Conservation (phyloP, 179 eudicot genomes). For the Corrigiola litoralis region DNA sequence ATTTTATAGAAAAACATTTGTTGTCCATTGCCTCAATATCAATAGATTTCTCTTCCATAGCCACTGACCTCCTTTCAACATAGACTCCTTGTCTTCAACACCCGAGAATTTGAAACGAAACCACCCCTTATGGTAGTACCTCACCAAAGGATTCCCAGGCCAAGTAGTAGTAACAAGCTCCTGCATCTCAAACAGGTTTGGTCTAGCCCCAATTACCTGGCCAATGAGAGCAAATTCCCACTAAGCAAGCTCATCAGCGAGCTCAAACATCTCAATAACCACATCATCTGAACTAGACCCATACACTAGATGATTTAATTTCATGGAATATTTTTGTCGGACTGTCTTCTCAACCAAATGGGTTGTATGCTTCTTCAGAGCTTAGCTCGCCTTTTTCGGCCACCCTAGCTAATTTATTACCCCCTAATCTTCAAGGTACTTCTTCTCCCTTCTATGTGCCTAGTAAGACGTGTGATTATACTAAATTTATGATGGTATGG, state of each 20-base stretch:
- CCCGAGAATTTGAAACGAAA: background rate
- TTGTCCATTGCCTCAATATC: background rate
- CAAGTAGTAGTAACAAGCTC: background rate
- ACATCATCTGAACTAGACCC: too few species aligned
- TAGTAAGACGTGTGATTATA: too few species aligned
- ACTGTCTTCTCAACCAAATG: too few species aligned
- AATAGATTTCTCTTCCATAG: background rate
- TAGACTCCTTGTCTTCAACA: background rate
- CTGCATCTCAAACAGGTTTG: background rate
- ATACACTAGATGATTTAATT: too few species aligned
- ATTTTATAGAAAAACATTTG: background rate
- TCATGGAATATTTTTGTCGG: too few species aligned
- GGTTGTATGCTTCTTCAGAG: too few species aligned
- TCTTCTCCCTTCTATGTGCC: too few species aligned
- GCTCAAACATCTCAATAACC: too few species aligned
- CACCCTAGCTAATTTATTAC: too few species aligned
- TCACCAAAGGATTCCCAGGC: background rate
- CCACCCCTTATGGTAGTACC: background rate
- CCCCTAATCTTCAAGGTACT: too few species aligned
- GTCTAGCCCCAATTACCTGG: background rate
- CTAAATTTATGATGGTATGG: too few species aligned
- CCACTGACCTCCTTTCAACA: background rate
- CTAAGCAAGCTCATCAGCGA: background rate
- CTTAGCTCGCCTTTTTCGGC: too few species aligned
- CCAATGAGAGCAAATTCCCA: background rate